Conservation (phyloP, 2,329 filamentous ascomycete species). For the Aphanocladium album region DNA sequence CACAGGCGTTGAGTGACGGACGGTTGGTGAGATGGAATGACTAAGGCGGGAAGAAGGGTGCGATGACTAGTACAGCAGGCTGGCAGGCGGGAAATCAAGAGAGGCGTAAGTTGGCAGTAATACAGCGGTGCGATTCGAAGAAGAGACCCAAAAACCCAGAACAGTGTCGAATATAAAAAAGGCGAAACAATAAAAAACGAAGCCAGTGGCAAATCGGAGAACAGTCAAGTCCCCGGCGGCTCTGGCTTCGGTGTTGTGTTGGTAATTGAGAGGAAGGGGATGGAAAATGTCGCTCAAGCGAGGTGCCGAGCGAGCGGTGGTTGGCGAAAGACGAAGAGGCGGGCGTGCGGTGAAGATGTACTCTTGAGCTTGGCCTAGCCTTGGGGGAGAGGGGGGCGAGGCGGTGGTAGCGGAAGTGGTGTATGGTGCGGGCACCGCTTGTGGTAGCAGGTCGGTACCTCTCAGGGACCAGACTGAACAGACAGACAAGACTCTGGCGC, state of each 20-base stretch:
- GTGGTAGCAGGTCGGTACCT: too few relatives aligned
- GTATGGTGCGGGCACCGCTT: background rate
- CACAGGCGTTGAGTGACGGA: background rate
- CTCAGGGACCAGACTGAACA: background rate
- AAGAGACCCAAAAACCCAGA: background rate
- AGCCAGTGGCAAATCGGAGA: conserved; percentile 6
- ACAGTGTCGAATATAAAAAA: background rate
- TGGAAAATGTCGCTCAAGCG: conserved; percentile 6
- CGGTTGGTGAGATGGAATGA: conserved; percentile 3
- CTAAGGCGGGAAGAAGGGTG: background rate
- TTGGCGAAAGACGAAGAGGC: conserved; percentile 8
- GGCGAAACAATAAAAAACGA: background rate
- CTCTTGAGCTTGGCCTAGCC: background rate
- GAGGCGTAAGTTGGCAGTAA: conserved; percentile 7
- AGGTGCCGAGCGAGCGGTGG: conserved; percentile 13
- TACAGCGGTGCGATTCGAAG: conserved; percentile 5
- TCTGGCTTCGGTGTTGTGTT: conserved; percentile 5
- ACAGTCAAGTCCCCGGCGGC: conserved; percentile 4
- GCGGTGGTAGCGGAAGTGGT: background rate
- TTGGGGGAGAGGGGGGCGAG: background rate
- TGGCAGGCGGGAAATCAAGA: background rate
- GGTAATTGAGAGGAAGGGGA: background rate
- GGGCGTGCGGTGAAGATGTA: conserved; percentile 14
- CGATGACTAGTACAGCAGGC: conserved; percentile 4
- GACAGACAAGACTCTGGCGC: background rate